Evolutionary conservation across 2,329 filamentous ascomycete genomes (phyloP).

Genomic region (Waltergamsia citrina): DNA sequence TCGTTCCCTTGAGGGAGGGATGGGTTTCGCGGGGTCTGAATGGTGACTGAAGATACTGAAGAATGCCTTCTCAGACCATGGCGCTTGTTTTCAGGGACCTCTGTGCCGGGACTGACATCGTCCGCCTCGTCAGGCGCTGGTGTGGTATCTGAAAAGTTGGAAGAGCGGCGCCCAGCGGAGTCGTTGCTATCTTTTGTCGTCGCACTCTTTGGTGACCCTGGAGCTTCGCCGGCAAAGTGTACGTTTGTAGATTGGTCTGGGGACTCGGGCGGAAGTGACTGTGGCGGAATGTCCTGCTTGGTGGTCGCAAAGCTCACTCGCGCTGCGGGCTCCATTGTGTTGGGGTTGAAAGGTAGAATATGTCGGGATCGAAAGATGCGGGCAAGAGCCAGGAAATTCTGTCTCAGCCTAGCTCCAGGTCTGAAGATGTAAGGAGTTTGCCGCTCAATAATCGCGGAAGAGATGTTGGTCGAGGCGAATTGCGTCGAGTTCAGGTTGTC

Average conservation of each 20-base stretch:
- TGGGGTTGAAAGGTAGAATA: no score
- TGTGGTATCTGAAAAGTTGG: neutral
- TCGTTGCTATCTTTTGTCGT: constrained; percentile 5
- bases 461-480: no score
- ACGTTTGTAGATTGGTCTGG: constrained; percentile 10
- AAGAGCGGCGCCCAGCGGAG: constrained; percentile 2
- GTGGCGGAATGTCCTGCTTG: constrained; percentile 28
- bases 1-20: constrained; percentile 37
- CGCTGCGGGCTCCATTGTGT: no score
- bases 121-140: neutral
- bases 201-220: constrained; percentile 2
- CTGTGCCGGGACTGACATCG: neutral
- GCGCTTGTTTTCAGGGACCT: neutral
- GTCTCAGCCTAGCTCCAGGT: no score
- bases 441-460: no score
- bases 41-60: constrained; percentile 37
- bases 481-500: no score
- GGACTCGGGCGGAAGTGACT: constrained; percentile 13
- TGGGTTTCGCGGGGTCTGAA: constrained; percentile 31
- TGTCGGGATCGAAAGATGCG: no score
- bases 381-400: no score
- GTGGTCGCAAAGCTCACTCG: neutral
- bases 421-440: no score
- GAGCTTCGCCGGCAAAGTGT: constrained; percentile 14
- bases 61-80: constrained; percentile 15